These are phyloP conservation scores for Erigeron philadelphicus DNA, from an alignment of 140 eudicot species.

Conservation along the genomic window DNA sequence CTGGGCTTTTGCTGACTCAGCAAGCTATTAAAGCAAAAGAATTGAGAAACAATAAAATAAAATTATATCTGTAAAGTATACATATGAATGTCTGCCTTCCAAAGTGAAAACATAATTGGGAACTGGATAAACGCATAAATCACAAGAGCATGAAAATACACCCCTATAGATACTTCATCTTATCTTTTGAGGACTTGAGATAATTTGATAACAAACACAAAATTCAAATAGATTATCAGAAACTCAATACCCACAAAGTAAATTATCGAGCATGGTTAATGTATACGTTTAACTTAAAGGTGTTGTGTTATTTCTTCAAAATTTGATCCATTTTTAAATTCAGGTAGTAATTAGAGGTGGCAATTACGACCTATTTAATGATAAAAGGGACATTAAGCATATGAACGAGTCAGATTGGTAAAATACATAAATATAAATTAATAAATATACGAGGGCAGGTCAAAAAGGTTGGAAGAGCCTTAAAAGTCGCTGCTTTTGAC, in stretches of 20 bases:
- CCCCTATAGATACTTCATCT: too few relatives aligned
- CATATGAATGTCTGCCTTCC: background rate
- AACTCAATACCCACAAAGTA: too few relatives aligned
- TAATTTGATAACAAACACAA: too few relatives aligned
- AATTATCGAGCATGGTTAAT: too few relatives aligned
- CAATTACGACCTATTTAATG: background rate
- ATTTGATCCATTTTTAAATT: too few relatives aligned
- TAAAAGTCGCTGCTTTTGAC: background rate
- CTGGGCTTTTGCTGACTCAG: conserved; percentile 96
- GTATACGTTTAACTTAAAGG: too few relatives aligned
- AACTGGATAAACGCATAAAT: background rate
- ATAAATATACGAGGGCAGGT: background rate
- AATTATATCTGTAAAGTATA: background rate
- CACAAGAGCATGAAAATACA: too few relatives aligned
- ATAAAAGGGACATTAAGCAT: background rate
- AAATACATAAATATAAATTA: background rate
- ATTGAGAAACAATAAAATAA: background rate
- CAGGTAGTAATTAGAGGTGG: background rate
- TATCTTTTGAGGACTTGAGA: too few relatives aligned
- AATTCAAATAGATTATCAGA: too few relatives aligned
- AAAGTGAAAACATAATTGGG: background rate
- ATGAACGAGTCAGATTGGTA: background rate
- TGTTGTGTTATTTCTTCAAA: too few relatives aligned
- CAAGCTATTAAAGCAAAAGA: conserved; percentile 51
- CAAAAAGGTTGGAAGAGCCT: background rate